phyloP scores from a whole-genome alignment of 2,329 filamentous ascomycete species.

The Exophiala dermatitidis region DNA sequence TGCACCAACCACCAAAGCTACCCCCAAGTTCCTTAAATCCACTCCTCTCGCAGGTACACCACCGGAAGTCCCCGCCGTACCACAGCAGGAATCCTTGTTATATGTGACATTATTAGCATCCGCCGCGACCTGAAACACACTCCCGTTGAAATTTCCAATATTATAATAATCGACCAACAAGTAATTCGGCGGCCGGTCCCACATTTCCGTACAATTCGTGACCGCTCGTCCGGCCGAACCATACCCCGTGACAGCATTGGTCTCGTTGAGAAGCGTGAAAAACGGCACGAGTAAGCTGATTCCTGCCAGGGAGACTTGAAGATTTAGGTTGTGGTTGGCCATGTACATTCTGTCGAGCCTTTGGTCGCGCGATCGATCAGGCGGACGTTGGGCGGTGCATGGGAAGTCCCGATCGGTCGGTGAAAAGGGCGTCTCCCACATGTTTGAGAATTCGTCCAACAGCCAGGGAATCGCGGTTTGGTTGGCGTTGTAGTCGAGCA shows the following conservation, averaged over 20 bases:
- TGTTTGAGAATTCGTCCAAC: constrained; percentile 76
- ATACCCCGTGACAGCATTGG: constrained; percentile 59
- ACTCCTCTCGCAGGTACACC: not conserved
- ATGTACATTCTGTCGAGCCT: constrained; percentile 64
- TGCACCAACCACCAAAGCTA: not conserved
- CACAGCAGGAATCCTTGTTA: constrained; percentile 37
- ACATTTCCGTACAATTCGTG: constrained; percentile 56
- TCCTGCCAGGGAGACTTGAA: constrained; percentile 61
- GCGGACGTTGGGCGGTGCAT: constrained; percentile 70
- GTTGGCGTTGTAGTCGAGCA: constrained; percentile 79
- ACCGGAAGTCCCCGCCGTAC: constrained; percentile 14
- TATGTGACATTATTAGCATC: constrained; percentile 67
- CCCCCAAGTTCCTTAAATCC: not conserved
- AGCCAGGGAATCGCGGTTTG: constrained; percentile 74
- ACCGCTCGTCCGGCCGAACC: constrained; percentile 61
- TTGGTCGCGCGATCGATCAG: constrained; percentile 42
- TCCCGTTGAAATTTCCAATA: constrained; percentile 58
- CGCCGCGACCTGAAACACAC: constrained; percentile 69
- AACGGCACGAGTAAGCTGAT: constrained; percentile 63
- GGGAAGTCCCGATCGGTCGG: constrained; percentile 63
- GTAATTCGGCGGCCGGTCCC: constrained; percentile 66
- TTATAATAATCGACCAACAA: constrained; percentile 85
- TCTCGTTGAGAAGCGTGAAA: constrained; percentile 60
- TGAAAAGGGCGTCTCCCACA: constrained; percentile 89
- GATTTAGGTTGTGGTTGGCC: constrained; percentile 86